These are phyloP conservation scores for Aristolochia californica DNA, from an alignment of 164 flowering plant species.

Conservation along the genomic window DNA sequence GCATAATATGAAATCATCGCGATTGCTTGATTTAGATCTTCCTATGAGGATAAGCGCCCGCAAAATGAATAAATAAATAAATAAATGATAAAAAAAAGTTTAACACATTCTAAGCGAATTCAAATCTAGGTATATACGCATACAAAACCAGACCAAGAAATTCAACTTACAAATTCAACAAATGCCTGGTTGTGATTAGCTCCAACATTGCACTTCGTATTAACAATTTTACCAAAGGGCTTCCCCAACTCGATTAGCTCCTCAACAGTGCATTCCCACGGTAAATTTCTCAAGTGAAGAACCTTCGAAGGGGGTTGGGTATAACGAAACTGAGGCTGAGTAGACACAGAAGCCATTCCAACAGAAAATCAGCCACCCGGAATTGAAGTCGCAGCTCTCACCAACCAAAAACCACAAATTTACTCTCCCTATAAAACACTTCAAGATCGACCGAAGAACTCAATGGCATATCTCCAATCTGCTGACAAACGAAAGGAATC, in stretches of 20 bases:
- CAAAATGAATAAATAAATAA: too few relatives aligned
- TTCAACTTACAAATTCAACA: conserved; percentile 73
- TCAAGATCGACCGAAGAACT: too few relatives aligned
- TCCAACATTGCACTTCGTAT: conserved; percentile 95
- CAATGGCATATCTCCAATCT: too few relatives aligned
- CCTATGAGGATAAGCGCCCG: conserved; percentile 25
- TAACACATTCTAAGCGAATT: background rate
- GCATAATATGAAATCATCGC: conserved; percentile 94
- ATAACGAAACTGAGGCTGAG: conserved; percentile 91
- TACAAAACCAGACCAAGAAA: background rate
- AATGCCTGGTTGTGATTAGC: conserved; percentile 90
- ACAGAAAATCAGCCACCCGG: background rate
- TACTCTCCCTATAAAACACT: too few relatives aligned
- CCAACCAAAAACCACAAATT: too few relatives aligned
- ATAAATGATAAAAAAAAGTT: background rate
- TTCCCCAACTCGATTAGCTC: conserved; percentile 83
- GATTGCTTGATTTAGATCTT: conserved; percentile 87
- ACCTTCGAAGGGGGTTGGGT: conserved; percentile 95
- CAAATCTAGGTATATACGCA: background rate
- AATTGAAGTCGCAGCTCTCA: background rate
- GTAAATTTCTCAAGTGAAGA: conserved; percentile 89
- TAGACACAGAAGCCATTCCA: conserved; percentile 76
- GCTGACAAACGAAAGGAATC: too few relatives aligned
- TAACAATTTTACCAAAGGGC: conserved; percentile 91
- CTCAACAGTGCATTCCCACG: conserved; percentile 95